A percentile compares a stretch with the other conserved stretches of the same genome.
phyloP scores from a whole-genome alignment of 768 basidiomycete species.

The Lepiota brunneoincarnata region DNA sequence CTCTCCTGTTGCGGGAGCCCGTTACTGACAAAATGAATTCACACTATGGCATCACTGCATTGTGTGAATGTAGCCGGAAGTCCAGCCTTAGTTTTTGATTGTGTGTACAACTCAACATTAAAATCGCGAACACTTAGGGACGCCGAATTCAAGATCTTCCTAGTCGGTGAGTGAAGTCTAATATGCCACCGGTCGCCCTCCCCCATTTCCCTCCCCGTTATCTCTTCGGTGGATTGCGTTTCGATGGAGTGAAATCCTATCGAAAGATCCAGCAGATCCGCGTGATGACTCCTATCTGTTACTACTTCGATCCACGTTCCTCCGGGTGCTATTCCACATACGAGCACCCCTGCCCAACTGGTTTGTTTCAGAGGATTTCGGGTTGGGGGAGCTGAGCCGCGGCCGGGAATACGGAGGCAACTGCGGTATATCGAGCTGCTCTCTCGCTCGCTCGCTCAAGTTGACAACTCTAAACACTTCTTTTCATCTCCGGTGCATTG shows the following conservation, averaged over 20 bases:
- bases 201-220: constrained; percentile 7
- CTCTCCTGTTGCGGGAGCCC: background rate
- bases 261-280: background rate
- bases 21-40: constrained; percentile 7
- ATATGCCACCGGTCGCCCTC: background rate
- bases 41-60: background rate
- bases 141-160: constrained; percentile 62
- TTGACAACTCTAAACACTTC: background rate
- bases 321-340: background rate
- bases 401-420: background rate
- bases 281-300: background rate
- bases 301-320: background rate
- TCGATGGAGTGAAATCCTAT: constrained; percentile 4
- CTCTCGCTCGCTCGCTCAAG: background rate
- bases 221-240: background rate
- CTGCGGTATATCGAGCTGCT: background rate
- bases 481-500: background rate
- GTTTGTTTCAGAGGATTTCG: background rate
- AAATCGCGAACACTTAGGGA: constrained; percentile 60
- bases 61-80: constrained; percentile 53
- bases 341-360: background rate
- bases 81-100: constrained; percentile 69
- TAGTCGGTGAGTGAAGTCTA: constrained; percentile 51
- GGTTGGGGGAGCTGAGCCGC: background rate
- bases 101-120: constrained; percentile 58